phyloP scores from a whole-genome alignment of 2,329 filamentous ascomycete genomes.

The Stagonosporopsis vannaccii region DNA sequence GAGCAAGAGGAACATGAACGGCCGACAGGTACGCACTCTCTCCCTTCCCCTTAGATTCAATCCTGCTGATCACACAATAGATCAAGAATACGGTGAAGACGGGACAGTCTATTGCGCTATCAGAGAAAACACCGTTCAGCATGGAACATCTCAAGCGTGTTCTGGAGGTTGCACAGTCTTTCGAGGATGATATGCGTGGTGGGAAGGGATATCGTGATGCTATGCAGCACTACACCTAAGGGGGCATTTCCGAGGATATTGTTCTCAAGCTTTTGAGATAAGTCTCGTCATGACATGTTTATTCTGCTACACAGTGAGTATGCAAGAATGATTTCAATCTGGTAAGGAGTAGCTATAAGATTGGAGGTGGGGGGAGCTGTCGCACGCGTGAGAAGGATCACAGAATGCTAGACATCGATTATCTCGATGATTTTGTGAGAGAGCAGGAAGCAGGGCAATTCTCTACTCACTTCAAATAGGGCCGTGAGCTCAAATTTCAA shows the following conservation, averaged over 20 bases:
- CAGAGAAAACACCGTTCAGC: constrained; percentile 72
- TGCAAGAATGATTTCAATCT: neutral
- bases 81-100: constrained; percentile 91
- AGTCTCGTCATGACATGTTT: too few species aligned
- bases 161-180: constrained; percentile 82
- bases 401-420: too few species aligned
- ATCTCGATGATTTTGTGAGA: neutral
- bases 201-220: constrained; percentile 82
- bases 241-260: neutral
- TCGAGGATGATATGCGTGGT: constrained; percentile 83
- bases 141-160: constrained; percentile 84
- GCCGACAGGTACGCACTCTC: constrained; percentile 63
- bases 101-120: constrained; percentile 81
- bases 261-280: neutral
- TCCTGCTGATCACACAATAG: constrained; percentile 53
- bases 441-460: neutral
- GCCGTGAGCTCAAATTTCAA: neutral
- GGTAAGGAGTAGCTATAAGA: too few species aligned
- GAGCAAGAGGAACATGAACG: constrained; percentile 73
- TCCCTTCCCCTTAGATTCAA: neutral
- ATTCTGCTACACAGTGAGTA: neutral
- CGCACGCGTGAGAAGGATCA: too few species aligned
- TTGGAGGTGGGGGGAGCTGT: too few species aligned
- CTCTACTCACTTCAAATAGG: neutral
- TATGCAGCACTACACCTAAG: constrained; percentile 77